Base-by-base conservation (phyloP, 164 flowering plant species). In the Platanus orientalis region DNA sequence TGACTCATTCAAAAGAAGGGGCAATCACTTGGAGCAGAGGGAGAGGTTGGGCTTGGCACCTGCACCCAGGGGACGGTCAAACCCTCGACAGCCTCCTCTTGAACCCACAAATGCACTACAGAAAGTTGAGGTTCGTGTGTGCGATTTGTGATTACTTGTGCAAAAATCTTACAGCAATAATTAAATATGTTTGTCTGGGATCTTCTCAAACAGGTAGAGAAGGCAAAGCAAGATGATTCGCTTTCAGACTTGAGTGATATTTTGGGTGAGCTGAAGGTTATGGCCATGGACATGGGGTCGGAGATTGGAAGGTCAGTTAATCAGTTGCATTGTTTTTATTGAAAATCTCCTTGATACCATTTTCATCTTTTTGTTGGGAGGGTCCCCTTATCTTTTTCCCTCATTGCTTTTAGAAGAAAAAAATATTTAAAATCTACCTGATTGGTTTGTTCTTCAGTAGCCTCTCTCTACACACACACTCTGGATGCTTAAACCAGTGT, bases 201-300 rank as follows among this genome's bases (percentile, higher is more conserved):
- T 63, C 39, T 9, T 14, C 30, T 14, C 26, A 28, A 74, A 69
- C 87, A 91, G 98, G 66, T 71, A 7, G 94, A 90, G 75, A 84
- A 78, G 70, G 65, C 68, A 30, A 86, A 84, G 71, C 97, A 90
- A 76, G 97, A 90, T 61, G 97, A 88, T 68, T 82, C 79, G 6
- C 78, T 90, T 1, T 74, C 82, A 16, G 95, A 90, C 50, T 68
- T 90, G 29, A 90, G 95, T 67, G 68, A 82, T 54, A 76, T 90
- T n/a, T 74, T 90, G 75, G 89, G 83, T 39, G 92, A 90, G 49
- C 76, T 90, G 62, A 90, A 88, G 85, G 65, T 58, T 56, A 90
- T 90, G 97, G 97, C 97, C 2, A 64, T 75, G n/a, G 92, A 88
- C 69, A 90, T 90, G 97, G 97, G 95, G 61, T 50, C 79, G 27